Conservation (phyloP, 2,329 filamentous ascomycete genomes). For the Aaosphaeria arxii region DNA sequence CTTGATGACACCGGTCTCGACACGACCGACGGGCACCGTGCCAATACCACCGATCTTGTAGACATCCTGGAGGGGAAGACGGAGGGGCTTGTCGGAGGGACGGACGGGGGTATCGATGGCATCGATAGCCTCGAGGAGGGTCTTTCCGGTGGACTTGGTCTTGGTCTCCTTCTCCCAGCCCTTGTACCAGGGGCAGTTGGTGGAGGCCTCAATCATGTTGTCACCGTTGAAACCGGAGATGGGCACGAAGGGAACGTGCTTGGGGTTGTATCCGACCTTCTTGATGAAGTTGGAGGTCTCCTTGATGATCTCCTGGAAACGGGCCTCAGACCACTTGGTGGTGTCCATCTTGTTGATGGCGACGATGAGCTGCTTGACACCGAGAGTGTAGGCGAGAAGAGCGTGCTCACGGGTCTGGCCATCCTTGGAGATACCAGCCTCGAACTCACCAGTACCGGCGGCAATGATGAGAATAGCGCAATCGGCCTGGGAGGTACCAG, state of each 20-base stretch:
- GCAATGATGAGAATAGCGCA: slow-evolving; percentile 99
- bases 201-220: slow-evolving; percentile 92
- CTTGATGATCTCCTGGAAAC: slow-evolving; percentile 99
- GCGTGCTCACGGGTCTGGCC: slow-evolving; percentile 99
- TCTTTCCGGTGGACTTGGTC: slow-evolving; percentile 87
- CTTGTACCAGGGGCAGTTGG: slow-evolving; percentile 99
- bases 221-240: slow-evolving; percentile 99
- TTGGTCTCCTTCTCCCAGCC: slow-evolving; percentile 99
- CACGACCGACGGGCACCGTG: slow-evolving; percentile 99
- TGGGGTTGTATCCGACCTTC: slow-evolving; percentile 99
- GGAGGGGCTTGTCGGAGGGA: slow-evolving; percentile 98
- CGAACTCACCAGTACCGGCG: slow-evolving; percentile 99
- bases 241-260: slow-evolving; percentile 95
- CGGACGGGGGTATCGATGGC: slow-evolving; percentile 88
- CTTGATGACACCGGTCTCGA: slow-evolving; percentile 96
- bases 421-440: slow-evolving; percentile 99
- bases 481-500: slow-evolving; percentile 99
- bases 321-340: slow-evolving; percentile 93
- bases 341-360: slow-evolving; percentile 99
- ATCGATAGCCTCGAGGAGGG: slow-evolving; percentile 98
- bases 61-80: slow-evolving; percentile 99
- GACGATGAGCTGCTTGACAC: slow-evolving; percentile 99
- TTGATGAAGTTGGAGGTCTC: slow-evolving; percentile 99
- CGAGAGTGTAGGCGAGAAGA: slow-evolving; percentile 98
- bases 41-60: slow-evolving; percentile 99